Percentiles rank a stretch among this genome's conserved stretches.
Evolutionary conservation across 768 basidiomycete species (phyloP).

Genomic region (Mycena capillaripes): DNA sequence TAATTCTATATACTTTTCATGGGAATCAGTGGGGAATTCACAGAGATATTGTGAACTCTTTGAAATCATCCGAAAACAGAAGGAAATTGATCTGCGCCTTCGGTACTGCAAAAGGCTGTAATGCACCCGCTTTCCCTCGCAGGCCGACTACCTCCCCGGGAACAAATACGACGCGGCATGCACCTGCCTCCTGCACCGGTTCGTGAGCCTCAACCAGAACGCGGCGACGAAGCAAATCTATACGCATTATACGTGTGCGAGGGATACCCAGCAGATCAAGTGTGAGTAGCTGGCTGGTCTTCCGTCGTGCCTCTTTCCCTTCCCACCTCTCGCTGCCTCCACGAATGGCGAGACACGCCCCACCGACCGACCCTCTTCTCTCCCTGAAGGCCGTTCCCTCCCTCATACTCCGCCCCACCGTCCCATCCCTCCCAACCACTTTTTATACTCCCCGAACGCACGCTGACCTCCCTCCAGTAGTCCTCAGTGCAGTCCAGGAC

Average conservation of each 20-base stretch:
- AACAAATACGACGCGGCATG: slow-evolving; percentile 93
- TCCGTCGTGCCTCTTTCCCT: too few relatives aligned
- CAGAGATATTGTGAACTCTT: too few relatives aligned
- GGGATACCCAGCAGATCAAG: slow-evolving; percentile 94
- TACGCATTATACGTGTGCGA: slow-evolving; percentile 95
- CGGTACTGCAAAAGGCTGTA: too few relatives aligned
- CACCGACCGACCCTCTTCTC: too few relatives aligned
- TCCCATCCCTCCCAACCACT: too few relatives aligned
- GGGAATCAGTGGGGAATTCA: too few relatives aligned
- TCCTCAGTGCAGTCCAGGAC: slow-evolving; percentile 90
- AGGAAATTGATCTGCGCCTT: too few relatives aligned
- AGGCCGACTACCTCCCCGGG: slow-evolving; percentile 93
- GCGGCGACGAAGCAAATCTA: slow-evolving; percentile 91
- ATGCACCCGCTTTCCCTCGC: slow-evolving; percentile 25
- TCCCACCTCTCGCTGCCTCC: too few relatives aligned
- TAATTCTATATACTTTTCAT: too few relatives aligned
- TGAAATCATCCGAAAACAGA: too few relatives aligned
- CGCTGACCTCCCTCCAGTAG: slow-evolving; percentile 57
- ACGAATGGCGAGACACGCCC: too few relatives aligned
- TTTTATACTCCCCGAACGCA: slow-evolving; percentile 84
- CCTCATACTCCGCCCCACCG: background rate
- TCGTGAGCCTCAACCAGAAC: slow-evolving; percentile 93
- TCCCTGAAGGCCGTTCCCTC: too few relatives aligned
- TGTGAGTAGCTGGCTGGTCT: slow-evolving; percentile 73
- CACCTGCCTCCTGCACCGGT: slow-evolving; percentile 79